Conservation (phyloP, 1,139 yeast genomes). For the Yamadazyma blattariae region DNA sequence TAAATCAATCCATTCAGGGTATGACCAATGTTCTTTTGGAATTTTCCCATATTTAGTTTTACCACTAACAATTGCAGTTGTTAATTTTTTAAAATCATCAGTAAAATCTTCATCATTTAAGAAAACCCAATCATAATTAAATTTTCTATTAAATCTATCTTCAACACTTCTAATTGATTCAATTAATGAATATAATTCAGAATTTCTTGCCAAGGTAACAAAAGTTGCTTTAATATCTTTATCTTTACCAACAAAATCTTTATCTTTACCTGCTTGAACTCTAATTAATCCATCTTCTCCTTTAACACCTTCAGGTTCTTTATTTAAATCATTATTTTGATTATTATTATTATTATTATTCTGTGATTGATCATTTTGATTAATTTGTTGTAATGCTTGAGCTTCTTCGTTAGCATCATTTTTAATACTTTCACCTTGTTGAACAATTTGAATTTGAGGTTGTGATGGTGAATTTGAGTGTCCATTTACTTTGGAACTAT, state of each 20-base stretch:
- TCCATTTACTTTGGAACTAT: constrained; percentile 3
- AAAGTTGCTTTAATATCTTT: constrained; percentile 56
- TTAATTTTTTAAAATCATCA: constrained; percentile 51
- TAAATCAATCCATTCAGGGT: constrained; percentile 68
- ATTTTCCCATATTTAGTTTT: constrained; percentile 59
- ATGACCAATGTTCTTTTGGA: constrained; percentile 67
- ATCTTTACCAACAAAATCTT: constrained; percentile 14
- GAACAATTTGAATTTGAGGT: background rate
- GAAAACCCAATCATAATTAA: constrained; percentile 79
- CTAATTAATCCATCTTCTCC: constrained; percentile 7
- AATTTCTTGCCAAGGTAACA: constrained; percentile 59
- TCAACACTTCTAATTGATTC: constrained; percentile 66
- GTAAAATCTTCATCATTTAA: constrained; percentile 63
- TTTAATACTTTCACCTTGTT: constrained; percentile 13
- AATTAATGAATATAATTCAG: constrained; percentile 62
- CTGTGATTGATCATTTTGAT: background rate
- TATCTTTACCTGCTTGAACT: constrained; percentile 9
- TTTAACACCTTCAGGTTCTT: background rate
- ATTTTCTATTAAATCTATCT: constrained; percentile 66
- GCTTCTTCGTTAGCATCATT: constrained; percentile 16
- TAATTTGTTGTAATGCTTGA: constrained; percentile 12
- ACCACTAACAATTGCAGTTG: constrained; percentile 54
- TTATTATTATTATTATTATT: too few species aligned
- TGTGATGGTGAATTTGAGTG: background rate
- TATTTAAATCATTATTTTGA: background rate